phyloP scores from a whole-genome alignment of 179 eudicot species.

The Carnegiea gigantea region DNA sequence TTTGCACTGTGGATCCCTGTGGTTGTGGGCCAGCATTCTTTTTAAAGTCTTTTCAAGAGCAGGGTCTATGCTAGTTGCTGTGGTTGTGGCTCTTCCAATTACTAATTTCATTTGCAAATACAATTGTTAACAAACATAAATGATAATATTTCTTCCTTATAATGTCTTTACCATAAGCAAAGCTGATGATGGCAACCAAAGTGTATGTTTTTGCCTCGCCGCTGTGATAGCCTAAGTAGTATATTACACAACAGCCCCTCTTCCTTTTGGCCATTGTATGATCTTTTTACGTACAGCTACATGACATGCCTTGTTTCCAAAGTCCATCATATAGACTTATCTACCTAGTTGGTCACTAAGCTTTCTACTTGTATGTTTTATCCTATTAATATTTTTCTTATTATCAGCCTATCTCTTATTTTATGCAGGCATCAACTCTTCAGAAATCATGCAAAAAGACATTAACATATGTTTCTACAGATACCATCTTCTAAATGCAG shows the following conservation, averaged over 20 bases:
- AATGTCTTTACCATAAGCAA: background rate
- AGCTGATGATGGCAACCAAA: background rate
- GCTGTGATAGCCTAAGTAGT: background rate
- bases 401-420: background rate
- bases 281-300: background rate
- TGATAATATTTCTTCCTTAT: background rate
- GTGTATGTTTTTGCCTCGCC: background rate
- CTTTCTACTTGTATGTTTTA: background rate
- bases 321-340: background rate
- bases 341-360: background rate
- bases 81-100: background rate
- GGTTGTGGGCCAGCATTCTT: background rate
- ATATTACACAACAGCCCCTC: background rate
- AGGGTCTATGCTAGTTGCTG: background rate
- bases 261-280: background rate
- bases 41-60: background rate
- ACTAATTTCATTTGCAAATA: background rate
- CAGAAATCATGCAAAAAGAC: conserved; percentile 36
- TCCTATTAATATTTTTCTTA: background rate
- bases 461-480: conserved; percentile 7
- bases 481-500: background rate
- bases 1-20: background rate
- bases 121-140: background rate
- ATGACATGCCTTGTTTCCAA: background rate
- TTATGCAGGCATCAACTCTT: conserved; percentile 61